Evolutionary conservation across 768 basidiomycete species (phyloP).

Genomic region (Psilocybe tampanensis): DNA sequence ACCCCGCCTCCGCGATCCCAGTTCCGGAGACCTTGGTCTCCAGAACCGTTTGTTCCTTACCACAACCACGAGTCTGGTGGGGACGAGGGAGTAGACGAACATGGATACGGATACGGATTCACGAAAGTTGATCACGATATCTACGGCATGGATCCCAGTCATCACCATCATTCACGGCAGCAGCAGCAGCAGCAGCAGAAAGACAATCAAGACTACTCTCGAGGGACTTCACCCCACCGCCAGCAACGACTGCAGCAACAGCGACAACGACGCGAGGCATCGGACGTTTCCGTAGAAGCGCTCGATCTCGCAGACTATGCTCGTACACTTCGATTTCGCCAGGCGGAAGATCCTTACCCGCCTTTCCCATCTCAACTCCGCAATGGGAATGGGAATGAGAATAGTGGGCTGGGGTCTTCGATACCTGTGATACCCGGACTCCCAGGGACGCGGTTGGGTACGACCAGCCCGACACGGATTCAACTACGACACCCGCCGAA

Average conservation of each 20-base stretch:
- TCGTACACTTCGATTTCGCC: slow-evolving; percentile 44
- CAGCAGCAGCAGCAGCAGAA: no score
- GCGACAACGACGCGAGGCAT: slow-evolving; percentile 47
- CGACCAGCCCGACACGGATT: slow-evolving; percentile 1
- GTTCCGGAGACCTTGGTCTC: slow-evolving; percentile 69
- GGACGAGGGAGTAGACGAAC: background rate
- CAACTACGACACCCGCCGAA: slow-evolving; percentile 25
- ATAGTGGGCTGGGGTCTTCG: background rate
- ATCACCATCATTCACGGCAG: no score
- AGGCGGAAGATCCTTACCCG: slow-evolving; percentile 36
- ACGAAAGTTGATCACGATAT: slow-evolving; percentile 2
- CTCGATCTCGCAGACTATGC: slow-evolving; percentile 76
- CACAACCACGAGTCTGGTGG: background rate
- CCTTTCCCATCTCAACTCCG: slow-evolving; percentile 27
- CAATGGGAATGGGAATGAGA: background rate
- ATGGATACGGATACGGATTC: background rate
- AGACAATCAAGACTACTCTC: slow-evolving; percentile 8
- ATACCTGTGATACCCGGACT: background rate
- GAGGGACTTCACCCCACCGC: slow-evolving; percentile 17
- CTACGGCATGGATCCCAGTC: slow-evolving; percentile 3
- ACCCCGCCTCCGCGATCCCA: no score
- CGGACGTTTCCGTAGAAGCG: slow-evolving; percentile 70
- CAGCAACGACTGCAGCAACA: slow-evolving; percentile 6
- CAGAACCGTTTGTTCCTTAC: slow-evolving; percentile 52
- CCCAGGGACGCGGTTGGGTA: slow-evolving; percentile 6